A percentile compares a stretch with the other conserved stretches of the same genome.
Evolutionary conservation across 352 stramenopile species (phyloP).

Genomic region (Pythium guiyangense): DNA sequence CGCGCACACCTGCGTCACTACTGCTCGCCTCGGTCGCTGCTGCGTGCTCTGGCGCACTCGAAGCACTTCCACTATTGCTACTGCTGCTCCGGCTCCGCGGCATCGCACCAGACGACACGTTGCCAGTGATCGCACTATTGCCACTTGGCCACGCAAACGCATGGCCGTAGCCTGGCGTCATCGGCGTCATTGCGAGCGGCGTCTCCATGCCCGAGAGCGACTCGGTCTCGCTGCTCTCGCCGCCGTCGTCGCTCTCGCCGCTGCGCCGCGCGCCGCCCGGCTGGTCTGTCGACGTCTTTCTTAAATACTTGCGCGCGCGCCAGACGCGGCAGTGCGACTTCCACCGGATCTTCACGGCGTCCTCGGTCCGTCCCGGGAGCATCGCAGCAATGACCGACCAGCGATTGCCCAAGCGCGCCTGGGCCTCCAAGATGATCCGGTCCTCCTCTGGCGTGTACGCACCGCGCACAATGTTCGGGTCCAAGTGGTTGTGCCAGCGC

Average conservation of each 20-base stretch:
- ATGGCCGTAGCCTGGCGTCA: slow-evolving; percentile 12
- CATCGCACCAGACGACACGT: background rate
- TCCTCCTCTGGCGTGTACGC: slow-evolving; percentile 88
- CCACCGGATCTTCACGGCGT: slow-evolving; percentile 92
- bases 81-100: slow-evolving; percentile 1
- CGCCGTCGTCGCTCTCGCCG: background rate
- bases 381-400: slow-evolving; percentile 90
- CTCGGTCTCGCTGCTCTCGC: slow-evolving; percentile 11
- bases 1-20: too few relatives aligned
- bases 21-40: too few relatives aligned
- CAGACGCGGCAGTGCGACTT: slow-evolving; percentile 86
- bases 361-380: slow-evolving; percentile 84
- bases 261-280: background rate
- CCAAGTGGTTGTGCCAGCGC: slow-evolving; percentile 88
- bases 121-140: too few relatives aligned
- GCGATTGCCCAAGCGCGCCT: slow-evolving; percentile 81
- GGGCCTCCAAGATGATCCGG: slow-evolving; percentile 82
- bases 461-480: slow-evolving; percentile 86
- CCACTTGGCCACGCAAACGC: slow-evolving; percentile 10
- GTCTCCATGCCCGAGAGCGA: slow-evolving; percentile 18
- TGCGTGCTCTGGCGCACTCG: too few relatives aligned
- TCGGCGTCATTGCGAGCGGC: slow-evolving; percentile 14
- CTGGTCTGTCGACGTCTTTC: slow-evolving; percentile 33
- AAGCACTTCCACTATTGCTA: too few relatives aligned
- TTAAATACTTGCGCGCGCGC: slow-evolving; percentile 78